Base-by-base conservation (phyloP, 1,284 basidiomycete species). In the Kalmanozyma brasiliensis region DNA sequence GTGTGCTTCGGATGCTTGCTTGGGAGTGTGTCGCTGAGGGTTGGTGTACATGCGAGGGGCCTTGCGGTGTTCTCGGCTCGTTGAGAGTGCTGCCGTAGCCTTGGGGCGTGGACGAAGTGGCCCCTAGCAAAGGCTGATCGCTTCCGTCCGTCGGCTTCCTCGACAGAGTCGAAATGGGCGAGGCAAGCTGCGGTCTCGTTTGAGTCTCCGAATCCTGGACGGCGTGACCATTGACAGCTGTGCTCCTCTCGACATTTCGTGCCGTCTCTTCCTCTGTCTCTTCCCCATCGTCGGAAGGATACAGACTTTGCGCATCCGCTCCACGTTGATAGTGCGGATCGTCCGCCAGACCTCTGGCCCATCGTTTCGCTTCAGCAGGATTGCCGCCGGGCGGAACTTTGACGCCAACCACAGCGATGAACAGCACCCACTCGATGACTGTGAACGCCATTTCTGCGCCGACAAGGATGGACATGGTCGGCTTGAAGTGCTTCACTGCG, bases 371-470 rank as follows among this genome's bases (percentile, higher is more conserved):
- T 32, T 57, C 38, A 17, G 64, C 49, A 1, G 57, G 57, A 38
- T 70, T 71, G 23, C 52, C 56, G 16, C 72, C 72, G 0, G 72
- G 72, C 1, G 72, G 72, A 9, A 74, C 33, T 52, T 62, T 63
- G 35, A 74, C 68, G 13, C 72, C 67, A 10, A 74, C 67, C 23
- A 74, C 61, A 14, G 66, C 63, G 33, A 74, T 65, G 40, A 64
- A 74, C 32, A 64, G 29, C 26, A 70, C 52, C 72, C 72, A 74
- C 26, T 74, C 63, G 14, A 65, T 35, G 23, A 74, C 30, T 14
- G 72, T 74, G 11, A 71, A 62, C 0, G 60, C 63, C 37, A 71
- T 48, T 46, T 74, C 52, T 4, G 52, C 35, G 13, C 52, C 53
- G 1, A 64, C 44, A 14, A 74, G 49, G 33, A 71, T 56, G 16